These are phyloP conservation scores for Dactylellina haptotyla DNA, from an alignment of 2,329 filamentous ascomycete genomes.

Conservation along the genomic window DNA sequence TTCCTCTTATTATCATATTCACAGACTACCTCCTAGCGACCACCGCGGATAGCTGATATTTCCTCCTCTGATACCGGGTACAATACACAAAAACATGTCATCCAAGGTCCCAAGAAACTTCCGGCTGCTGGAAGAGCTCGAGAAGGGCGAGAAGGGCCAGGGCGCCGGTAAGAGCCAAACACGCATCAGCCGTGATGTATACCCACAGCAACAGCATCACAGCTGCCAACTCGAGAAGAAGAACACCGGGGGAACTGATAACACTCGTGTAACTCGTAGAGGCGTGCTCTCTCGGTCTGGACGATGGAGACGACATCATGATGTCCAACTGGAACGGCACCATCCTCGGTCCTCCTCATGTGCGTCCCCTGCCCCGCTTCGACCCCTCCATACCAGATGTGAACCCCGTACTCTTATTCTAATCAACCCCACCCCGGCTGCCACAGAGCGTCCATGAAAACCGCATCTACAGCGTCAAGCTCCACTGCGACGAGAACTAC, in stretches of 20 bases:
- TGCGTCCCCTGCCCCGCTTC: conserved; percentile 64
- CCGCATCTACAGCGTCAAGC: conserved; percentile 97
- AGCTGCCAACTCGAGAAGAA: too few relatives aligned
- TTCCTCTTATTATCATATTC: neutral
- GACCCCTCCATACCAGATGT: conserved; percentile 21
- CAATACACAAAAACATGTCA: conserved; percentile 16
- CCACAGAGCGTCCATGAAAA: conserved; percentile 98
- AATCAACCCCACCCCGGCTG: neutral
- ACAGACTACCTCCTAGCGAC: neutral
- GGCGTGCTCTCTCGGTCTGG: conserved; percentile 95
- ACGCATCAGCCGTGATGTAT: conserved; percentile 57
- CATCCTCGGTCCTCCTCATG: conserved; percentile 94
- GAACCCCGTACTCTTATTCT: neutral
- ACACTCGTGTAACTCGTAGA: conserved; percentile 67
- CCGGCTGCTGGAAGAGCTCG: conserved; percentile 92
- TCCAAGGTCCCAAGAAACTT: conserved; percentile 95
- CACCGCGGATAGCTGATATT: neutral
- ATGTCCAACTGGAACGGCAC: conserved; percentile 99
- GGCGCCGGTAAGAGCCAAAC: conserved; percentile 75
- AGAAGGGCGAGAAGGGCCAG: conserved; percentile 98
- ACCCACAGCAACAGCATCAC: neutral
- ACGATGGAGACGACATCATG: conserved; percentile 90
- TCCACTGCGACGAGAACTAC: conserved; percentile 90
- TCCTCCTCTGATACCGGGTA: neutral
- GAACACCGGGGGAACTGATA: too few relatives aligned